Conservation (phyloP, 2,329 filamentous ascomycete species). For the Botrytis paeoniae region DNA sequence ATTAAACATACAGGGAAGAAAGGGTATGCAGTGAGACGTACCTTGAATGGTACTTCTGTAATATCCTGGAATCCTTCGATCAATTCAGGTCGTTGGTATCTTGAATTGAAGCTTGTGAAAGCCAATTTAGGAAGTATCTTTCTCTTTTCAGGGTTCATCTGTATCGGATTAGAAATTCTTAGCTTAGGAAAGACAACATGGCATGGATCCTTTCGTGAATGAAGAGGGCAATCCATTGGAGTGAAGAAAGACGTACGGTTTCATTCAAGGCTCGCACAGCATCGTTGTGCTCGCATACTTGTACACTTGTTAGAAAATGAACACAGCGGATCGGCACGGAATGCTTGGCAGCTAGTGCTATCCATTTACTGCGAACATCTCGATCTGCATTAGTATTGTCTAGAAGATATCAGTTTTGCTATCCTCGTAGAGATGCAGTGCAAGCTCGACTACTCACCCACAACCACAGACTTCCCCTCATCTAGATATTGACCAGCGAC, state of each 20-base stretch:
- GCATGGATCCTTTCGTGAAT: background rate
- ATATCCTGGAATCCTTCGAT: slow-evolving; percentile 86
- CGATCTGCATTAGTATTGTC: slow-evolving; percentile 94
- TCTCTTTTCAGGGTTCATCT: slow-evolving; percentile 82
- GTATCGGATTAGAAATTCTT: slow-evolving; percentile 19
- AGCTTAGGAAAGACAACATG: background rate
- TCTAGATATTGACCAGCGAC: slow-evolving; percentile 64
- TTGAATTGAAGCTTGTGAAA: slow-evolving; percentile 70
- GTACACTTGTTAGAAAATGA: slow-evolving; percentile 71
- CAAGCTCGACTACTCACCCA: slow-evolving; percentile 58
- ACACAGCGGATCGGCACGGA: slow-evolving; percentile 79
- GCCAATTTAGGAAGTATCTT: slow-evolving; percentile 72
- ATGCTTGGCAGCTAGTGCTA: slow-evolving; percentile 66
- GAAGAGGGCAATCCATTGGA: background rate
- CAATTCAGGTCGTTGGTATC: slow-evolving; percentile 68
- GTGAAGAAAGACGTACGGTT: slow-evolving; percentile 29
- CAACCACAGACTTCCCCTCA: slow-evolving; percentile 65
- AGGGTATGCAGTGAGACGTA: slow-evolving; percentile 39
- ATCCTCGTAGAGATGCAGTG: slow-evolving; percentile 17
- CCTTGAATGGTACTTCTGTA: slow-evolving; percentile 68
- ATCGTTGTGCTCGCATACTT: slow-evolving; percentile 76
- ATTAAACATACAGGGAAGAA: slow-evolving; percentile 19
- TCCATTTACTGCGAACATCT: slow-evolving; percentile 76
- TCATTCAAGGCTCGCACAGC: slow-evolving; percentile 69
- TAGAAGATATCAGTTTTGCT: slow-evolving; percentile 39